Base-by-base conservation (phyloP, 2,329 filamentous ascomycete species). In the Calonectria hongkongensis region DNA sequence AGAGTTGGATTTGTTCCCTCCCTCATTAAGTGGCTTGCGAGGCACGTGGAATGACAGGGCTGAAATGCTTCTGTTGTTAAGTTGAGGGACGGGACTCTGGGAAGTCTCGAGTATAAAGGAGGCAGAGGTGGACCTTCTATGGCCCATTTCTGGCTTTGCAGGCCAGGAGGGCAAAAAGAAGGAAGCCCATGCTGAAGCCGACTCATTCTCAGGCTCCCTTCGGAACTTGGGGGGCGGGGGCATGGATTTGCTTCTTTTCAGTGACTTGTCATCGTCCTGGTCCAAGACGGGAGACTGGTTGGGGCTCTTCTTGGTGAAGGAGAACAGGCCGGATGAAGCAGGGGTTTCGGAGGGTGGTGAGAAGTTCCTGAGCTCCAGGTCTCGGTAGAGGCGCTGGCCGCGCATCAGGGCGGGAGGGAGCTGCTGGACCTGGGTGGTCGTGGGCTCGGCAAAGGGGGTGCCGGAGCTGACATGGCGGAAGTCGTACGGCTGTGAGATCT, bases 381-480 rank as follows among this genome's bases (percentile, higher is more conserved):
- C 54, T 21, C 54, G 33, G 54, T 60, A 60, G 5, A 60, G n/a
- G 33, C 54, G 54, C 54, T 60, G 54, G 21, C 54, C 54, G 2
- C 54, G 54, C 21, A 60, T 15, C 36, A 60, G 54, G 3, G 54
- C 33, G 7, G 36, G 54, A 18, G 54, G 54, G 16, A 60, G 54
- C 54, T 60, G 33, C 54, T 60, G 54, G 33, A 60, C 54, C 33
- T 60, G 54, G 13, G 54, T 60, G 33, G 54, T 60, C 4, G 54
- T 60, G 21, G 54, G 54, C 33, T 60, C 54, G 13, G 54, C 25
- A 13, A 60, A 60, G n/a, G 54, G 54, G 18, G 54, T 60, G 33
- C 54, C 54, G 54, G 54, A 60, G 33, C 54, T 60, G 13, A 60
- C 54, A 41, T 60, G 54, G n/a, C n/a, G 33, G 15, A 60, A 60